Evolutionary conservation across 1,284 basidiomycete species (phyloP).

Genomic region (Trichosporon coremiiforme): DNA sequence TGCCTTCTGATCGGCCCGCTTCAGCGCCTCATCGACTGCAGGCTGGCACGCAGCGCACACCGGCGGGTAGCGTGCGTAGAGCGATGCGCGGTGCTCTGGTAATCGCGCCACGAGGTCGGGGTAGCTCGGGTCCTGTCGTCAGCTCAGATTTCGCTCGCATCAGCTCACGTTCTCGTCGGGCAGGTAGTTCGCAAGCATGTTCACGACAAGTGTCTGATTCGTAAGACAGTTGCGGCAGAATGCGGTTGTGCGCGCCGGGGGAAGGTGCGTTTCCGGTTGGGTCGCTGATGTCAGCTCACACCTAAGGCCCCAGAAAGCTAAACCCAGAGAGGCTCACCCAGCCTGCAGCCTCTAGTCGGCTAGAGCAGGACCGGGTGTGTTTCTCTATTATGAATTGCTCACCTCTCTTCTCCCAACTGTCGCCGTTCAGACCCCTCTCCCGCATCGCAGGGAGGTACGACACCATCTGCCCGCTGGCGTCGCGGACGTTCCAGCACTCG

Average conservation of each 20-base stretch:
- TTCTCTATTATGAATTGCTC: conserved; percentile 37
- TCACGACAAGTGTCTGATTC: conserved; percentile 83
- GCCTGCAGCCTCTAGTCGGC: background rate
- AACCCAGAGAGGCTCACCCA: background rate
- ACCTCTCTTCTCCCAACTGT: conserved; percentile 76
- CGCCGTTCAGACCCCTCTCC: conserved; percentile 68
- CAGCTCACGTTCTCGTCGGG: conserved; percentile 63
- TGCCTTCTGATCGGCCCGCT: conserved; percentile 74
- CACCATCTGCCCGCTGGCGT: conserved; percentile 66
- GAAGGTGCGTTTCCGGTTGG: conserved; percentile 31
- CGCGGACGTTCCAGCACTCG: conserved; percentile 51
- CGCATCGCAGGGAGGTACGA: conserved; percentile 87
- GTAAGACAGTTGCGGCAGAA: conserved; percentile 85
- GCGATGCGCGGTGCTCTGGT: conserved; percentile 69
- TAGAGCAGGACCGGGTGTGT: conserved; percentile 32
- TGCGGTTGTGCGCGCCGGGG: conserved; percentile 50
- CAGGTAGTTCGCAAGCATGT: conserved; percentile 83
- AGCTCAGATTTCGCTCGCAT: background rate
- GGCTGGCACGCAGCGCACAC: conserved; percentile 75
- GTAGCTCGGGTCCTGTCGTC: conserved; percentile 69
- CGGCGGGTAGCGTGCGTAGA: conserved; percentile 80
- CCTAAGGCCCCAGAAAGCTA: no score
- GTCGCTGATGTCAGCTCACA: conserved; percentile 39
- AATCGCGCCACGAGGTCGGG: conserved; percentile 64
- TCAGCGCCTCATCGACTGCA: conserved; percentile 75